These are phyloP conservation scores for Leishmania tarentolae DNA, from an alignment of 208 protist species.

Conservation along the genomic window DNA sequence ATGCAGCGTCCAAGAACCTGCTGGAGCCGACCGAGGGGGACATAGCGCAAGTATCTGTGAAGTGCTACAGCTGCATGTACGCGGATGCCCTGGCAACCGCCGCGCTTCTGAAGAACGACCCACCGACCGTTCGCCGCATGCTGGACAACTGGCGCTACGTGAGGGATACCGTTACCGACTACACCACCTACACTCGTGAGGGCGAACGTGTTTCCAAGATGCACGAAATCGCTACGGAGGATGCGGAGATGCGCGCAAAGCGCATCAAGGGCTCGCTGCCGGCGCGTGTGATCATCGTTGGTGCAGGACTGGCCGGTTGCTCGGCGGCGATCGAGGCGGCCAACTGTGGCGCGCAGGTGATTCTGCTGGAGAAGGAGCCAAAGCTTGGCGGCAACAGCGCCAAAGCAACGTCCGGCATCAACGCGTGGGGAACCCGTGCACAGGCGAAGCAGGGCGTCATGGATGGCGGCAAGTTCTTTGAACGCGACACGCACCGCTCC, in stretches of 20 bases:
- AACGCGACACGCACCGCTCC: constrained; percentile 78
- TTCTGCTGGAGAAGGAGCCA: constrained; percentile 91
- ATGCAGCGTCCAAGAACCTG: constrained; percentile 37
- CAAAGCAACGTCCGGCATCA: constrained; percentile 97
- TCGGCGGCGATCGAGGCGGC: constrained; percentile 84
- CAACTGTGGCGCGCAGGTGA: constrained; percentile 81
- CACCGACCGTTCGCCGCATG: constrained; percentile 58
- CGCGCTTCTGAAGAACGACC: constrained; percentile 62
- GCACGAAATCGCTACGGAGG: constrained; percentile 74
- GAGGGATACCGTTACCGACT: constrained; percentile 58
- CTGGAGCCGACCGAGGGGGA: constrained; percentile 42
- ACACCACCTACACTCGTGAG: constrained; percentile 67
- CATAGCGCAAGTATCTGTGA: constrained; percentile 71
- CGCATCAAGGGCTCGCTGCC: constrained; percentile 65
- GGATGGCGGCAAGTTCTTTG: constrained; percentile 77
- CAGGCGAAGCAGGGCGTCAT: constrained; percentile 76
- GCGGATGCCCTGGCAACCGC: constrained; percentile 82
- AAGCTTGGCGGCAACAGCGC: constrained; percentile 95
- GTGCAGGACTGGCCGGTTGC: constrained; percentile 85
- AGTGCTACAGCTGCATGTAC: constrained; percentile 85
- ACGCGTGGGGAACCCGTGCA: constrained; percentile 86
- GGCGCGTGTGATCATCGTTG: constrained; percentile 81
- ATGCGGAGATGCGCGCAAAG: constrained; percentile 43
- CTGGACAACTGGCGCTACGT: constrained; percentile 67
- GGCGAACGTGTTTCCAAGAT: constrained; percentile 68